Evolutionary conservation across 371 early-diverging fungal species (phyloP).

Genomic region (Blastocladiella emersonii): DNA sequence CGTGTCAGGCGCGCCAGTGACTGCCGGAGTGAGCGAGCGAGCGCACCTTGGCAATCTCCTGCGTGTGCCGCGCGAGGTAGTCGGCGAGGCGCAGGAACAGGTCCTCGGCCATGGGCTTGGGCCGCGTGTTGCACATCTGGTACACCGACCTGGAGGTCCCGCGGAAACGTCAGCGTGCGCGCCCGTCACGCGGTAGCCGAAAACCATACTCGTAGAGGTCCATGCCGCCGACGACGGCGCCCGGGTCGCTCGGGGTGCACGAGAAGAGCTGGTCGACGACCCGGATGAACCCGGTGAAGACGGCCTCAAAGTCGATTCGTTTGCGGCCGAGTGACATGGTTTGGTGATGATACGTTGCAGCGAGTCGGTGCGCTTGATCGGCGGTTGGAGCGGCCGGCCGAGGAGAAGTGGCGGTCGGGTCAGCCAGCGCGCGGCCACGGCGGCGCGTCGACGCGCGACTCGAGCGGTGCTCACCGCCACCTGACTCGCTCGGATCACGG

Average conservation of each 20-base stretch:
- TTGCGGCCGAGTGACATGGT: conserved; percentile 39
- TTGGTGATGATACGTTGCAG: too few species aligned
- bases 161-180: neutral
- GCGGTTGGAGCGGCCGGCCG: too few species aligned
- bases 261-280: conserved; percentile 44
- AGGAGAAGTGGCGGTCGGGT: too few species aligned
- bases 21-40: too few species aligned
- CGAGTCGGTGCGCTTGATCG: too few species aligned
- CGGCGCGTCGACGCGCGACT: too few species aligned
- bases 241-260: conserved; percentile 26
- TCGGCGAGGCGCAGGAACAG: conserved; percentile 55
- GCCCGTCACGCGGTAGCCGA: neutral
- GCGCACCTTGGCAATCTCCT: too few species aligned
- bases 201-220: conserved; percentile 49
- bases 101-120: conserved; percentile 50
- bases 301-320: conserved; percentile 42
- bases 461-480: too few species aligned
- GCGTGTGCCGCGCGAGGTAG: conserved; percentile 43
- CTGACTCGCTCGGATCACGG: too few species aligned
- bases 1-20: neutral
- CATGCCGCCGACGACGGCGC: conserved; percentile 37
- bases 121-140: conserved; percentile 61
- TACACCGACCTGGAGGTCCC: conserved; percentile 26
- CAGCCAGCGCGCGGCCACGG: too few species aligned
- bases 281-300: conserved; percentile 32